Base-by-base conservation (phyloP, 257 asterid genomes). In the Solanum bulbocastanum region DNA sequence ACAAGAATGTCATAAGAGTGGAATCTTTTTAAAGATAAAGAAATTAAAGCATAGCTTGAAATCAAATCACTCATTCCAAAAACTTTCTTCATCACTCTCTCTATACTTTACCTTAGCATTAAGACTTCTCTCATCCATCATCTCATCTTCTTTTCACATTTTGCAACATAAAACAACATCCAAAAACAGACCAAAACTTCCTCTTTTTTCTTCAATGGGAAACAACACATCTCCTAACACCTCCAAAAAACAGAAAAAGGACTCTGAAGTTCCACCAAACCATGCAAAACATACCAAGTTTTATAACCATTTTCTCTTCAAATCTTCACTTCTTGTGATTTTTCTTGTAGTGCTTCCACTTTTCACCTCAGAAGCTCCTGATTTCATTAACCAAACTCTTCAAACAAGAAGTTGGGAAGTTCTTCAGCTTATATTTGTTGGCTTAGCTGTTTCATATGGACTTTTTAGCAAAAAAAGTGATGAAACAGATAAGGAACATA, bases 391-490 rank as follows among this genome's bases (percentile, higher is more conserved):
- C 92, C 98, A 94, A 88, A 90, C 93, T 46, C 74, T 94, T 0
- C 93, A 95, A 33, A 92, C 98, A 2, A 90, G 94, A 85, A 95
- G 95, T 68, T 96, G 98, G 98, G 99, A 97, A 93, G 91, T 96
- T 88, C 89, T 97, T 78, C 99, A 97, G 92, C 95, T 97, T 10
- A 87, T 97, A 86, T 94, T 94, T 83, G 99, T 97, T 66, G 99
- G 99, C 23, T 93, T 97, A 44, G 98, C 98, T 23, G 99, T 97
- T 79, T 97, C 99, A 30, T 97, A 97, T 69, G 99, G 99, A 6
- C 89, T 96, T 1, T 97, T 97, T 46, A 96, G 99, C 93, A 92
- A 87, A 92, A 93, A 91, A 90, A 96, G 94, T 32, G 98, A 95
- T 27, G 97, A 92, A 20, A 32, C 88, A 7, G 94, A 89, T 11